Evolutionary conservation across 768 basidiomycete species (phyloP).

Genomic region (Suillus brevipes): DNA sequence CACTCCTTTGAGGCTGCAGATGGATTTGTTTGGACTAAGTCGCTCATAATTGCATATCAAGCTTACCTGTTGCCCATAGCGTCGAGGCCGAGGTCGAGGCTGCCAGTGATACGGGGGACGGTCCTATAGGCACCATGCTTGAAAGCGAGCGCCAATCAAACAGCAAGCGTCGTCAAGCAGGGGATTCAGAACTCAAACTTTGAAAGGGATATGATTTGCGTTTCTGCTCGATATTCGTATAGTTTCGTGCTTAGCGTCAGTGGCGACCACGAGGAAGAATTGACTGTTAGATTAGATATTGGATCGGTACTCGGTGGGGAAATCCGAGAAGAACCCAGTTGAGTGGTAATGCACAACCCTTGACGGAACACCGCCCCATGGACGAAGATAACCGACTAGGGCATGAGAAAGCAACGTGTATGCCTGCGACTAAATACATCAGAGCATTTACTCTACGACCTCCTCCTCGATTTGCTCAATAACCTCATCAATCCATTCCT

Average conservation of each 20-base stretch:
- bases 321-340: background rate
- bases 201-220: background rate
- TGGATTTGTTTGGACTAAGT: constrained; percentile 11
- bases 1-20: constrained; percentile 81
- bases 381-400: too few species aligned
- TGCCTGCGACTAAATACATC: background rate
- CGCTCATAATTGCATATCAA: background rate
- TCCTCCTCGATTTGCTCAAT: constrained; percentile 91
- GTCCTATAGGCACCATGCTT: constrained; percentile 30
- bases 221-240: background rate
- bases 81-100: constrained; percentile 51
- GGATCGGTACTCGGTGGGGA: background rate
- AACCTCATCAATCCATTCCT: constrained; percentile 92
- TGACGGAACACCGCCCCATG: constrained; percentile 4
- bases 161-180: constrained; percentile 20
- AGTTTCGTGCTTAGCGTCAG: background rate
- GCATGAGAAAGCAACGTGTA: background rate
- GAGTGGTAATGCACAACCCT: background rate
- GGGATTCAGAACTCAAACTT: background rate
- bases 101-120: constrained; percentile 29
- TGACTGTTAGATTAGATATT: constrained; percentile 3
- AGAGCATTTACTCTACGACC: constrained; percentile 46
- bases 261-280: background rate
- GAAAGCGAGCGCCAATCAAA: constrained; percentile 18
- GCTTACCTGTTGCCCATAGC: constrained; percentile 75